These are phyloP conservation scores for Stylonectria norvegica DNA, from an alignment of 2,329 filamentous ascomycete species.

Conservation along the genomic window DNA sequence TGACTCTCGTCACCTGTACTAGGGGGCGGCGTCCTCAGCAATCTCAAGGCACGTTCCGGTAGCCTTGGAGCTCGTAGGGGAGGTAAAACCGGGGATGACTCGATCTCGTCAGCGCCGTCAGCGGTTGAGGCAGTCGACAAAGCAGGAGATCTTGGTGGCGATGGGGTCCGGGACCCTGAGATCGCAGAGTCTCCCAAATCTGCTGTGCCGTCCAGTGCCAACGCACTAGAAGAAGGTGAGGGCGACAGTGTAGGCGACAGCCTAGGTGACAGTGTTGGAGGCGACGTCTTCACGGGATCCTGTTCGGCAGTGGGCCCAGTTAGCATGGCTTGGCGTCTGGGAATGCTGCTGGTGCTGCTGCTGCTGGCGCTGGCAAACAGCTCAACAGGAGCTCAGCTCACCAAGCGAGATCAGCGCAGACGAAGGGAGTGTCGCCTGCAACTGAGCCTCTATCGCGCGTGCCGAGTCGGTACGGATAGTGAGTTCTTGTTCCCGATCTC, in stretches of 20 bases:
- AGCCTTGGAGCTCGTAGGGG: conserved; percentile 57
- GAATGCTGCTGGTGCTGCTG: too few relatives aligned
- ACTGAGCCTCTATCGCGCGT: conserved; percentile 49
- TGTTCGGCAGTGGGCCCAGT: conserved; percentile 22
- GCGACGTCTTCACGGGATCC: conserved; percentile 54
- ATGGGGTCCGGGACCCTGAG: conserved; percentile 34
- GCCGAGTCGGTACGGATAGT: conserved; percentile 26
- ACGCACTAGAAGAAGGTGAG: conserved; percentile 56
- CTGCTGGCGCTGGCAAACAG: conserved; percentile 4
- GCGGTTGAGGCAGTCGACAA: conserved; percentile 61
- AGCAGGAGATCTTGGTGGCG: conserved; percentile 51
- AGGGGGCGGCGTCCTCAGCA: conserved; percentile 53
- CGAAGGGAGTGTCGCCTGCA: conserved; percentile 56
- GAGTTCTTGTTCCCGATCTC: conserved; percentile 24
- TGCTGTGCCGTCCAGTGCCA: conserved; percentile 55
- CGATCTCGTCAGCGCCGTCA: conserved; percentile 52
- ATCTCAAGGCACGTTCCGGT: conserved; percentile 51
- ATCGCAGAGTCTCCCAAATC: too few relatives aligned
- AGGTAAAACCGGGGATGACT: conserved; percentile 56
- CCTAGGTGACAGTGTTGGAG: too few relatives aligned
- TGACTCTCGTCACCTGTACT: conserved; percentile 34
- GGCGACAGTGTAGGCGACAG: too few relatives aligned
- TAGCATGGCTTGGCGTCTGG: conserved; percentile 25
- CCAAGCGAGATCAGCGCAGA: conserved; percentile 62
- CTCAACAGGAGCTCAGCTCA: conserved; percentile 30